Conservation (phyloP, 306 rosid species). For the Vigna trinervia region DNA sequence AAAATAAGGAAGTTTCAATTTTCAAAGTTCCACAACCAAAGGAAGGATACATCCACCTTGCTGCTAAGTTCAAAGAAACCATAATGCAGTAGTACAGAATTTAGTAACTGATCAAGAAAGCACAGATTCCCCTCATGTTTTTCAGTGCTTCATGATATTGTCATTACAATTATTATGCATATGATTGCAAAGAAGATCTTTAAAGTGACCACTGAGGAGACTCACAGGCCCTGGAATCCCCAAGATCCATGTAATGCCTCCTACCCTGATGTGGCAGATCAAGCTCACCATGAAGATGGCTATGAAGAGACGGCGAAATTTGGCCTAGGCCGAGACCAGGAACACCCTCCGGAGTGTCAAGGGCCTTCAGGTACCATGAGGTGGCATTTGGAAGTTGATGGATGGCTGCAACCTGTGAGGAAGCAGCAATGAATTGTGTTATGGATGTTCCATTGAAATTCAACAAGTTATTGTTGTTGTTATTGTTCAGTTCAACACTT, state of each 20-base stretch:
- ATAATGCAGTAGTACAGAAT: conserved; percentile 3
- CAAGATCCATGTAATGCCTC: conserved; percentile 80
- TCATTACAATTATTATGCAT: not conserved
- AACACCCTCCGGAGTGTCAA: conserved; percentile 56
- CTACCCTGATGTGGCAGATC: conserved; percentile 63
- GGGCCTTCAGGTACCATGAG: conserved; percentile 70
- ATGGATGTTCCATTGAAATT: conserved; percentile 64
- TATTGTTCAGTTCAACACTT: conserved; percentile 60
- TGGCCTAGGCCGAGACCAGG: conserved; percentile 74
- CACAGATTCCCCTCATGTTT: not conserved
- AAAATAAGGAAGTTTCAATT: not conserved
- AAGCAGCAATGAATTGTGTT: conserved; percentile 52
- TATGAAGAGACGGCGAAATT: conserved; percentile 58
- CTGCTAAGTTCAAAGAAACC: not conserved
- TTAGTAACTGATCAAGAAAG: not conserved
- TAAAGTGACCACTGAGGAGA: conserved; percentile 78
- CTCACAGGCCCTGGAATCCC: conserved; percentile 57
- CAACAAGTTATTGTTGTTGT: conserved; percentile 53
- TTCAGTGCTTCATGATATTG: not conserved
- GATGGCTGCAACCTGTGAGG: conserved; percentile 52
- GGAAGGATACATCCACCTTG: conserved; percentile 3
- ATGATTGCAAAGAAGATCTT: conserved; percentile 32
- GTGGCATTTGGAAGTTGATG: conserved; percentile 58
- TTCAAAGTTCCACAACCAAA: not conserved
- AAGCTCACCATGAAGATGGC: conserved; percentile 60